Evolutionary conservation across 208 protist species (phyloP), one percentile per base, ranked within the genome.

Genomic region (Crithidia acanthocephali): DNA sequence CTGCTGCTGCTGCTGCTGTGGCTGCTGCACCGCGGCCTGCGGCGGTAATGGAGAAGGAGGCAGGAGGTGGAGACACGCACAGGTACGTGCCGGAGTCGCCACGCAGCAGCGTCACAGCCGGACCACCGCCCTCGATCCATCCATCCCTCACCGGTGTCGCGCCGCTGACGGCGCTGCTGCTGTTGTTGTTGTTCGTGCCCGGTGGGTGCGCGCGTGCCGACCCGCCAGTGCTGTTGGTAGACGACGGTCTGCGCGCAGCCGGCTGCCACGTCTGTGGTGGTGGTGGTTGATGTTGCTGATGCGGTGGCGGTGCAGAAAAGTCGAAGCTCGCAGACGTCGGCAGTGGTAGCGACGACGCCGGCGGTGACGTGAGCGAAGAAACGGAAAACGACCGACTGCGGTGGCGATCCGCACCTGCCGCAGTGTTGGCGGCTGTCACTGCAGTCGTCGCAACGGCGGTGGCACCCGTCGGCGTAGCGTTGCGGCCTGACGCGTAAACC

Each of bases 31-130:
- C 37, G 37, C 37, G 37, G 45, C 45, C 45, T 11, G 45, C 45
- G 18, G 23, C 25, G 50, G 3, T 30, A 18, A 30, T 13, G 25
- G 18, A 30, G 50, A 32, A 3, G 50, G 6, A 55, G 20, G 45
- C 37, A 50, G 59, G 55, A 4, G 57, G 57, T 8, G 57, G 67
- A 2, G 67, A 65, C 23, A 56, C 57, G 35, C 27, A 61, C 35
- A 27, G 9, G 11, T 50, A 61, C 16, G 16, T 25, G 5, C 15
- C 53, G 1, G 32, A 23, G 22, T 61, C 40, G 13, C 16, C 50
- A 52, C 15, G 33, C 25, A 7, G 37, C 37, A 44, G 37, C 9
- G 16, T 6, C 47, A 30, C 45, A 0, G 61, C 40, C 28, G 47
- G 28, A 20, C n/a, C n/a, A n/a, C n/a, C n/a, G n/a, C n/a, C n/a